Percentiles rank a stretch among this genome's conserved stretches.
Conservation (phyloP, 2,329 filamentous ascomycete species). For the Trichophyton verrucosum region DNA sequence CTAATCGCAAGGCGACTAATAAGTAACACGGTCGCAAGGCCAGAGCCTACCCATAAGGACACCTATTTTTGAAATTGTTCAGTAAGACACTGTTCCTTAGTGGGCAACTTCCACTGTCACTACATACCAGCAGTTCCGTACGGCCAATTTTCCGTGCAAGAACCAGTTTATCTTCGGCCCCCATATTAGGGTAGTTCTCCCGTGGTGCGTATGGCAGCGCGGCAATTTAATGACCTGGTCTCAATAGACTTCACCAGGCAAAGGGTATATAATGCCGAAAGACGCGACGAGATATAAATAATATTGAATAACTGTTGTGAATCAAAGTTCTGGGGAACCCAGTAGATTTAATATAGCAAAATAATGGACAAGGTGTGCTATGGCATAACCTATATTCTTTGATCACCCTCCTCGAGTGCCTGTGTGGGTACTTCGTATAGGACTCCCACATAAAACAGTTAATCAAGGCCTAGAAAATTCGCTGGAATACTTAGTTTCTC, state of each 20-base stretch:
- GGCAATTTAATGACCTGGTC: background rate
- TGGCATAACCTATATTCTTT: background rate
- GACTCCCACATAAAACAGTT: background rate
- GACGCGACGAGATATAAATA: background rate
- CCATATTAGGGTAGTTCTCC: background rate
- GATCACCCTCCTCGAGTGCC: background rate
- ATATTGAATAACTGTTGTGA: background rate
- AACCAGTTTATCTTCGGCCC: slow-evolving; percentile 6
- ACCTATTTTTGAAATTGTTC: background rate
- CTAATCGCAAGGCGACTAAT: slow-evolving; percentile 7
- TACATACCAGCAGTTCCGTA: slow-evolving; percentile 5
- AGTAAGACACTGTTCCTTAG: background rate
- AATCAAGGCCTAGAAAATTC: background rate
- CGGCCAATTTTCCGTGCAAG: slow-evolving; percentile 4
- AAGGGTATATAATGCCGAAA: background rate
- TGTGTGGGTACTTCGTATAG: background rate
- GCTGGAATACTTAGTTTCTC: background rate
- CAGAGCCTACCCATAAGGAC: slow-evolving; percentile 8
- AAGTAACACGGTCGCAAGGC: slow-evolving; percentile 8
- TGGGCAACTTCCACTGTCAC: background rate
- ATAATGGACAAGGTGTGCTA: background rate
- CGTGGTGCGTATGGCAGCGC: background rate
- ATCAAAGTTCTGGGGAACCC: background rate
- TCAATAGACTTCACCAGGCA: background rate
- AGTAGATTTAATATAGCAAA: background rate